Base-by-base conservation (phyloP, 345 rosid species). In the Gossypium mustelinum region DNA sequence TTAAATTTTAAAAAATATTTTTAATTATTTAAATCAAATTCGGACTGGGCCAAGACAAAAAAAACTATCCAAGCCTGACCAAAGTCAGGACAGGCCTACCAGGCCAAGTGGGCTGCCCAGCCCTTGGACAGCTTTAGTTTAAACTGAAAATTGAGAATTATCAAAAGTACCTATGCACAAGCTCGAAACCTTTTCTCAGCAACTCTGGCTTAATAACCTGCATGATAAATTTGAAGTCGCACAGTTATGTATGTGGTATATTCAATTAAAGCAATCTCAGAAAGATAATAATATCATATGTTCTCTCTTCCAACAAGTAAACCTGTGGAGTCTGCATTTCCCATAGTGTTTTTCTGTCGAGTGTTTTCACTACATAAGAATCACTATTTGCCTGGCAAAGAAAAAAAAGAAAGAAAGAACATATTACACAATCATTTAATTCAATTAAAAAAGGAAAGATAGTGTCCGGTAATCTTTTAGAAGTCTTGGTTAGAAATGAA, bases 271-370 rank as follows among this genome's bases (percentile, higher is more conserved):
- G 27, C 57, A 27, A 13, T 52, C 25, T 43, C 17, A 29, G 55
- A 10, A 56, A 62, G 50, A 22, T 11, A 25, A 51, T 13, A 27
- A 13, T 4, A 25, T 50, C 17, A 52, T 45, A 50, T 20, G 50
- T 74, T 18, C 51, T 73, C 60, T 67, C 77, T 44, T 45, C 55
- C 17, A 65, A 78, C 44, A 18, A 29, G 18, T 44, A 29, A 81
- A 92, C 98, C 97, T 94, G 98, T 61, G 97, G 98, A 55, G 98
- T 92, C 78, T 94, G 97, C 97, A 94, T 94, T 80, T 94, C 97
- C 98, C 98, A 92, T 63, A 92, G 94, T 13, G 90, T 94, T 80
- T 87, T 94, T 24, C 97, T 86, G 77, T 94, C 95, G 27, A 94
- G 88, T 62, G 98, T 94, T 85, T 79, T 89, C 61, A 86, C 97